Evolutionary conservation across 495 filamentous ascomycete genomes (phyloP).

Genomic region (Tuber umbilicatum): DNA sequence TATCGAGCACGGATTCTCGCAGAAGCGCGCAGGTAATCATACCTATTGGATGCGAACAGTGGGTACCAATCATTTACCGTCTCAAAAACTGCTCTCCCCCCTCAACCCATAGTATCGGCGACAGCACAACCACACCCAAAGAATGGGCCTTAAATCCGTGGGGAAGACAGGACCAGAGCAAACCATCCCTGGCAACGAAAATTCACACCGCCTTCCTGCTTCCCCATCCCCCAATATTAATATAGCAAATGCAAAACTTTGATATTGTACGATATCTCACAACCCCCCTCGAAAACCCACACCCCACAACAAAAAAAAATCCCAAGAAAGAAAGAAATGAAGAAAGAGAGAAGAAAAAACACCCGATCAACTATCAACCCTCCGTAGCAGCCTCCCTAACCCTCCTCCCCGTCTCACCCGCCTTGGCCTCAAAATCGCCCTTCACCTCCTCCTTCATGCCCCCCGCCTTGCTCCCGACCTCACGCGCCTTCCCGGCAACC

Average conservation of each 20-base stretch:
- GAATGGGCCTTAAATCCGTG: neutral
- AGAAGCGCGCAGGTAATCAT: too few relatives aligned
- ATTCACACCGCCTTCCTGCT: neutral
- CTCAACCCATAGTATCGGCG: neutral
- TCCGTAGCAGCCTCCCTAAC: neutral
- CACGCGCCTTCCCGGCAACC: conserved; percentile 26
- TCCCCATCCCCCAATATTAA: neutral
- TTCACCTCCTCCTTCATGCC: conserved; percentile 23
- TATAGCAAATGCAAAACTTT: neutral
- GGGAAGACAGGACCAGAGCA: neutral
- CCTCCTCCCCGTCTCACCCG: neutral
- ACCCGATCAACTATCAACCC: neutral
- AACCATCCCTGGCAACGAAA: neutral
- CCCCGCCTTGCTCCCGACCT: conserved; percentile 20
- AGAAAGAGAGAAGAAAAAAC: neutral
- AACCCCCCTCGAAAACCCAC: neutral
- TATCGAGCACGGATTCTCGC: neutral
- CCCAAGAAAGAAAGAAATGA: neutral
- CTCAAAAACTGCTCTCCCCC: neutral
- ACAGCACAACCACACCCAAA: neutral
- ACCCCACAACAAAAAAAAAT: neutral
- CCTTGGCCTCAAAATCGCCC: conserved; percentile 3
- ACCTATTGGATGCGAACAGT: neutral
- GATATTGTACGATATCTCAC: neutral
- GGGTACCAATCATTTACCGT: neutral